A percentile compares a stretch with the other conserved stretches of the same genome.
Conservation (phyloP, 345 rosid genomes). For the Brassica incana region DNA sequence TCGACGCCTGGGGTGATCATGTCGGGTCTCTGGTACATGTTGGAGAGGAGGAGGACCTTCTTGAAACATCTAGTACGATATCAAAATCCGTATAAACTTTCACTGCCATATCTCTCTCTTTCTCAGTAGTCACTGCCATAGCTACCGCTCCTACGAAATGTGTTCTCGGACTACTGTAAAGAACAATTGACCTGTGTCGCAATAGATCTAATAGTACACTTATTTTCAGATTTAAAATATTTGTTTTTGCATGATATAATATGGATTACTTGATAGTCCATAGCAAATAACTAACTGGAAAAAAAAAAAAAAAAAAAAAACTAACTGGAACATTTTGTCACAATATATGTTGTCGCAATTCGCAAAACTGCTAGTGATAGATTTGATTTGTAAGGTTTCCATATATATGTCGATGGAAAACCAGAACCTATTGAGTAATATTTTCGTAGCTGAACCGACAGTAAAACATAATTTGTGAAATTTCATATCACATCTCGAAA, state of each 20-base stretch:
- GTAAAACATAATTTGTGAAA: background rate
- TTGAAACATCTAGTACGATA: too few relatives aligned
- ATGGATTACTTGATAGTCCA: background rate
- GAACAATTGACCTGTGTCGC: slow-evolving; percentile 7
- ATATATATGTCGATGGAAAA: background rate
- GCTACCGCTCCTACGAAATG: too few relatives aligned
- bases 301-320: too few relatives aligned
- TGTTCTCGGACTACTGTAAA: too few relatives aligned
- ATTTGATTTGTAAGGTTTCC: background rate
- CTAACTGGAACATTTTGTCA: background rate
- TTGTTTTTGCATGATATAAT: background rate
- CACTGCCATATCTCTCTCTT: too few relatives aligned
- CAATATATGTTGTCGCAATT: background rate
- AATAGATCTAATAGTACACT: background rate
- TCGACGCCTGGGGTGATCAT: too few relatives aligned
- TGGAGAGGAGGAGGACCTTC: too few relatives aligned
- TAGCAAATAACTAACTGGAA: background rate
- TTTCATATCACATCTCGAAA: background rate
- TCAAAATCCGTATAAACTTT: too few relatives aligned
- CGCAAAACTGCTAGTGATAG: background rate
- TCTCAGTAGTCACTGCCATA: too few relatives aligned
- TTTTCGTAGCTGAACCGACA: background rate
- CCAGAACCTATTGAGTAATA: background rate
- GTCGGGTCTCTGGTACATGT: too few relatives aligned
- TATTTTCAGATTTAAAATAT: background rate